Conservation (phyloP, 306 rosid species). For the Carpinus viminea region DNA sequence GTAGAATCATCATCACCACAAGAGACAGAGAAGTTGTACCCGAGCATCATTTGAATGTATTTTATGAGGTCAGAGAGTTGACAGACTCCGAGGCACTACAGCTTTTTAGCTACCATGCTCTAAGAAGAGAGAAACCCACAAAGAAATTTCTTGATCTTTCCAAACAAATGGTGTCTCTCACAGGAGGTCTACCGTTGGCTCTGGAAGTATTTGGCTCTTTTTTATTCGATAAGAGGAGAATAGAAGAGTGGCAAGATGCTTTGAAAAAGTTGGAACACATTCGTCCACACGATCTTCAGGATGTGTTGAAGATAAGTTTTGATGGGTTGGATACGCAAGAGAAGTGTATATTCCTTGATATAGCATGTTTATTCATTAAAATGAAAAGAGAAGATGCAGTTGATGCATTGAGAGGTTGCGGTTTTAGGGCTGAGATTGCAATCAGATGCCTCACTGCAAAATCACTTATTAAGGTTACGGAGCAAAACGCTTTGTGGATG, state of each 20-base stretch:
- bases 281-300: constrained; percentile 41
- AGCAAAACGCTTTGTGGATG: constrained; percentile 42
- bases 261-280: constrained; percentile 34
- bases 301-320: constrained; percentile 50
- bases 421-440: constrained; percentile 44
- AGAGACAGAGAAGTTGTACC: constrained; percentile 42
- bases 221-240: constrained; percentile 38
- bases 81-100: constrained; percentile 27
- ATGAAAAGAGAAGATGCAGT: constrained; percentile 42
- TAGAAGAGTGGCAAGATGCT: constrained; percentile 46
- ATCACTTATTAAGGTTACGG: constrained; percentile 46
- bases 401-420: constrained; percentile 46
- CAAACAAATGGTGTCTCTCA: constrained; percentile 40
- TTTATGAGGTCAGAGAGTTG: constrained; percentile 53
- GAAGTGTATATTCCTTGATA: constrained; percentile 54
- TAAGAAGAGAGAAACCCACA: constrained; percentile 45
- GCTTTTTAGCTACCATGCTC: constrained; percentile 62
- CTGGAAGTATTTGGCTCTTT: constrained; percentile 57
- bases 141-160: constrained; percentile 21
- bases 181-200: constrained; percentile 60
- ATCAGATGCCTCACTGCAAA: constrained; percentile 36
- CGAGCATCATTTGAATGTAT: constrained; percentile 4
- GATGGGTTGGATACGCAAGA: constrained; percentile 46
- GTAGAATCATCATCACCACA: constrained; percentile 56
- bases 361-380: constrained; percentile 48